Evolutionary conservation across 2,329 filamentous ascomycete genomes (phyloP), one percentile per base, ranked within the genome.

Genomic region (Ophiostoma triangulosporum): DNA sequence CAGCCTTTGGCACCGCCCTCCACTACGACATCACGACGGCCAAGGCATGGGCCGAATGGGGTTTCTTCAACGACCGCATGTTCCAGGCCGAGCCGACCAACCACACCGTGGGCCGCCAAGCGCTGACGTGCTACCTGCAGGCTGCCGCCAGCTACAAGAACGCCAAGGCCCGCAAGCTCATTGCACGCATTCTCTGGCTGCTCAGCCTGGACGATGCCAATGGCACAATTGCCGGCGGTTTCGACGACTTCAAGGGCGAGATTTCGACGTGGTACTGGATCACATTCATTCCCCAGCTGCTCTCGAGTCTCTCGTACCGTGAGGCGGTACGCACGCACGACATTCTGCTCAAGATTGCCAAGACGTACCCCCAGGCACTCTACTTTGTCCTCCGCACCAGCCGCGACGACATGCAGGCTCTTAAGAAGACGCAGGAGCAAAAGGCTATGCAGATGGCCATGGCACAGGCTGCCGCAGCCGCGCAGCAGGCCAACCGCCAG

Each of bases 231-330:
- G 85, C 88, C 0, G 76, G 81, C 61, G 88, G 91, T 12, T 98
- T 96, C 60, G 88, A 95, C 59, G 88, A 91, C 61, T 98, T 93
- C 72, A 96, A 97, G 73, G 93, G 93, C 51, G 94, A 98, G 61
- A 95, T 89, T 2, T 89, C 90, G 0, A 88, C 95, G 12, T 99
- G 93, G 93, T 98, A 97, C 70, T 99, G 93, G 93, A 96, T 97
- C 61, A 97, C 91, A 0, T 98, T 95, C 66, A 97, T 99, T 58
- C 93, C 93, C 17, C 93, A 99, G 68, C 77, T 99, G 40, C 79
- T 99, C 31, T 91, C 88, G 43, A 93, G 91, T 51, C 75, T 98
- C 50, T 88, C 87, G 2, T 84, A 96, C 64, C 90, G 91, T 61
- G 94, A 99, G 68, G 91, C 89, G 12, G 81, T 83, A 4, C 84